Base-by-base conservation (phyloP, 2,329 filamentous ascomycete species). In the Colletotrichum euphorbiae region DNA sequence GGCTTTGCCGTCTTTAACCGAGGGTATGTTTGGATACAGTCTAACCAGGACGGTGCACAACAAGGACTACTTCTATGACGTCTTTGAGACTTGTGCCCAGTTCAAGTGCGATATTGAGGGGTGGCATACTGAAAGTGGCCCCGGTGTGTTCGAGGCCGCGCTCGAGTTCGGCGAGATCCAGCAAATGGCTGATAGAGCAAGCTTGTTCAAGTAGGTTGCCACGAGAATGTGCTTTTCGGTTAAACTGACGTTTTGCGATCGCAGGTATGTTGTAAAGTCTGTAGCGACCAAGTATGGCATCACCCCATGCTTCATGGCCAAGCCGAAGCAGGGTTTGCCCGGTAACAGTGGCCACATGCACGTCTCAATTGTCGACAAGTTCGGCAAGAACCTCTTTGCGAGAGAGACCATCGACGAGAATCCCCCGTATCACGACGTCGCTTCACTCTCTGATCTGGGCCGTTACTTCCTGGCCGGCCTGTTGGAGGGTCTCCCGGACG, bases 291-390 rank as follows among this genome's bases (percentile, higher is more conserved):
- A 93, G 76, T 93, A 94, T 77, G 93, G 93, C 72, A 97, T 99
- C 76, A 97, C 93, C 0, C 96, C 96, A 0, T 97, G 93, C 80
- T 99, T 99, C 84, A 99, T 99, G 96, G 96, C 96, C 15, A 99
- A 99, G 80, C 96, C 96, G 3, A 90, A 92, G 72, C 88, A 97
- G 74, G 94, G 94, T 0, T 84, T 98, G 0, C 96, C 96, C 0
- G 96, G 96, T 52, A 98, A 98, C 82, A 96, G 92, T 71, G 96
- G 96, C 1, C 96, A 99, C 78, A 95, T 97, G 85, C 96, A 99
- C 78, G 85, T 98, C 70, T 98, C 95, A 1, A 83, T 99, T 9
- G 90, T 95, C 17, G 92, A 95, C 75, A 85, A 87, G 71, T 81
- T 87, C n/a, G 92, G 93, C 67, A 91, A 91, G 77, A 99, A 99